Evolutionary conservation across 1,284 basidiomycete genomes (phyloP).

Genomic region (Termitomyces sp.): DNA sequence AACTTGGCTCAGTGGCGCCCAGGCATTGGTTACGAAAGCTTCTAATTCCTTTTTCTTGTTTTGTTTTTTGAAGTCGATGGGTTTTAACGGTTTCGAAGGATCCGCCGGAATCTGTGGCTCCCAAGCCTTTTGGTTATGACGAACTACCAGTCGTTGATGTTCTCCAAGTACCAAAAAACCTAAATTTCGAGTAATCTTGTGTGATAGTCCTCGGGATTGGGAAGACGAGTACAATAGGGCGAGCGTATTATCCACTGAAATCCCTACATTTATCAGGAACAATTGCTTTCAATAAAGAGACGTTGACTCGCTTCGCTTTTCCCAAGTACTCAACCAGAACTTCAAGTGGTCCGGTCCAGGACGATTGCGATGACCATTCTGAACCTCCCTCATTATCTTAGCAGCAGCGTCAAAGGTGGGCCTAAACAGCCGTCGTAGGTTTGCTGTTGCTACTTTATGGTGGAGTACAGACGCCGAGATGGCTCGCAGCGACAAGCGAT

Average conservation of each 20-base stretch:
- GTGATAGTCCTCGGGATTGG: conserved; percentile 55
- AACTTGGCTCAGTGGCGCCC: conserved; percentile 41
- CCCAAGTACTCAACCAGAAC: conserved; percentile 48
- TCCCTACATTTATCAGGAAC: conserved; percentile 1
- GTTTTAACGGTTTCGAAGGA: conserved; percentile 17
- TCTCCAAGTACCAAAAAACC: conserved; percentile 32
- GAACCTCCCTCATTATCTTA: conserved; percentile 34
- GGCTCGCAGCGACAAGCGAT: conserved; percentile 58
- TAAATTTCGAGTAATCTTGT: conserved; percentile 51
- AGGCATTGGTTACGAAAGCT: conserved; percentile 28
- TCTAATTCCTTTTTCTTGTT: conserved; percentile 14
- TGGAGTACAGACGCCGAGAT: conserved; percentile 61
- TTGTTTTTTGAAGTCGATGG: conserved; percentile 15
- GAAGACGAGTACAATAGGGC: conserved; percentile 51
- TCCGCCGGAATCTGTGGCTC: conserved; percentile 33
- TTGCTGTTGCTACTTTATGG: conserved; percentile 37
- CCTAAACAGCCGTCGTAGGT: conserved; percentile 48
- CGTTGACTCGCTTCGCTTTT: conserved; percentile 36
- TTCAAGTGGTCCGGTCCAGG: conserved; percentile 29
- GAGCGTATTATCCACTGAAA: conserved; percentile 55
- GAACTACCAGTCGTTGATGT: conserved; percentile 26
- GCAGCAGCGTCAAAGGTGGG: conserved; percentile 55
- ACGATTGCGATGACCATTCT: conserved; percentile 25
- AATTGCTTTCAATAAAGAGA: not conserved
- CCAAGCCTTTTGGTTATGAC: conserved; percentile 36